These are phyloP conservation scores for Celoporthe dispersa DNA, from an alignment of 2,329 filamentous ascomycete species.

Conservation along the genomic window DNA sequence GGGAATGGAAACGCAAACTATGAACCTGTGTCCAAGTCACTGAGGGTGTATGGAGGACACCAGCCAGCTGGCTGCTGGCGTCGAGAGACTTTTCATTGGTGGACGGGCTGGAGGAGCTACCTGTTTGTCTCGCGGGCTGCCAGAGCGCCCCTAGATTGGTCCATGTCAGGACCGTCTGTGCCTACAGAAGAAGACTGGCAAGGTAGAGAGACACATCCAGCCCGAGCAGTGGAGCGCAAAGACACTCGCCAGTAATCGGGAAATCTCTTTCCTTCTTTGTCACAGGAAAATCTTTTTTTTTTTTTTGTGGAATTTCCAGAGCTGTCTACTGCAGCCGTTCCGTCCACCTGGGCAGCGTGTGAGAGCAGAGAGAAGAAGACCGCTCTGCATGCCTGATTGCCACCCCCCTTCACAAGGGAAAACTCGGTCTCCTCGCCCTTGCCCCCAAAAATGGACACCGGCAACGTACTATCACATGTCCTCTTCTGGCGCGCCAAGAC, in stretches of 20 bases:
- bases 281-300: slow-evolving; percentile 15
- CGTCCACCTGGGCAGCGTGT: slow-evolving; percentile 10
- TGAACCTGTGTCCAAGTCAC: too few relatives aligned
- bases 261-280: neutral
- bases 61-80: too few relatives aligned
- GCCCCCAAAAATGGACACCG: neutral
- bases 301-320: slow-evolving; percentile 14
- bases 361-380: neutral
- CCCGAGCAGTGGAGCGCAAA: neutral
- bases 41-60: too few relatives aligned
- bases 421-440: slow-evolving; percentile 4
- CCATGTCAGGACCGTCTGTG: neutral
- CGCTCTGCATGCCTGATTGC: neutral
- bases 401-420: neutral
- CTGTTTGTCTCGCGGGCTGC: neutral
- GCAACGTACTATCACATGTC: neutral
- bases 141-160: neutral
- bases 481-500: neutral
- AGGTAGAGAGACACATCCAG: neutral
- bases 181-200: neutral
- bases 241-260: neutral
- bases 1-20: too few relatives aligned
- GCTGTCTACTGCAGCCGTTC: slow-evolving; percentile 19
- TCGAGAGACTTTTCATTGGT: too few relatives aligned
- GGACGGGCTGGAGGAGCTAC: too few relatives aligned